Evolutionary conservation across 306 rosid species (phyloP), one percentile per base, ranked within the genome.

Genomic region (Lathyrus aphaca): DNA sequence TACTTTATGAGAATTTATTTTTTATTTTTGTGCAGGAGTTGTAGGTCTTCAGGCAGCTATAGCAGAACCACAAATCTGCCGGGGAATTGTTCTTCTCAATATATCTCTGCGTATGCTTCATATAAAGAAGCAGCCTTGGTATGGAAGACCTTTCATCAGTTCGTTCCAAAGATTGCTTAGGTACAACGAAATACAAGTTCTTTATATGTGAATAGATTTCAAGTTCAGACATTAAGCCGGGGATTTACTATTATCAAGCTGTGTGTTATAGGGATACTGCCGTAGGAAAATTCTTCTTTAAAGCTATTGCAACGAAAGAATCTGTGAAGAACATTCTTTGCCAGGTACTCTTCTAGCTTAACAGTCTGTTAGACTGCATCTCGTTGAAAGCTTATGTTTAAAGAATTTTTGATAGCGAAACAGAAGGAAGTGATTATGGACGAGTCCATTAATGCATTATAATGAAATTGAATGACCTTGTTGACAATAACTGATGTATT

Each of bases 21-120:
- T 58, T 44, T 73, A 40, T 44, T 75, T 48, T 77, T 71, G 66
- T 77, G 55, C 72, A 90, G 98, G 98, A 72, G 83, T 93, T 80
- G 98, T 93, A 84, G 98, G 98, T 82, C 98, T 93, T 79, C 94
- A 93, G 83, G 98, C 98, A 44, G 98, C 90, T 53, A 72, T 84
- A 54, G 30, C 72, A 79, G 86, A 77, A 58, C 97, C 98, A 15
- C 73, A 82, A 74, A 82, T 83, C 64, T 93, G 98, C 71, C 82
- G 62, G 80, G 97, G 97, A 9, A 72, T 93, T 60, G 43, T 90
- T 53, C 89, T 93, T 83, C 80, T 93, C 35, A 90, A 93, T 74
- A 84, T 93, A 32, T 90, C 98, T 64, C 84, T 93, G 19, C 92
- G 97, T 10, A 85, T 93, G 98, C 98, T 93, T 69, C 98, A 93